Conservation (phyloP, 2,329 filamentous ascomycete genomes). For the Diplodia corticola region DNA sequence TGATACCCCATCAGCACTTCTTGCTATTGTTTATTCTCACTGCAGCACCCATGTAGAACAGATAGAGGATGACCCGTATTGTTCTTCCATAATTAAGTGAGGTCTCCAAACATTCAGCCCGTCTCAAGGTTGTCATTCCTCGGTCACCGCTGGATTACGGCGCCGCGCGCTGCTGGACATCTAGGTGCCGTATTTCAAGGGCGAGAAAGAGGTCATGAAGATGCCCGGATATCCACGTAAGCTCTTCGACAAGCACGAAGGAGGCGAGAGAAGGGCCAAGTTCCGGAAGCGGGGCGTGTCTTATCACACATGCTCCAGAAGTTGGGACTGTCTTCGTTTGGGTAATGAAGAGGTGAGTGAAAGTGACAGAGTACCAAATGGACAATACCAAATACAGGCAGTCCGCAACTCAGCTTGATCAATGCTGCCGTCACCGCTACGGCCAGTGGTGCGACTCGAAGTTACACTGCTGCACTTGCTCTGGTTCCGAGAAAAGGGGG, state of each 20-base stretch:
- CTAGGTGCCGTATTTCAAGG: slow-evolving; percentile 8
- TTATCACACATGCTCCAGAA: too few species aligned
- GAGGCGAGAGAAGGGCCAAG: neutral
- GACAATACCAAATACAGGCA: too few species aligned
- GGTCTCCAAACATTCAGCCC: neutral
- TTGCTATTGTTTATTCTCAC: neutral
- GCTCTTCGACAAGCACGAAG: slow-evolving; percentile 3
- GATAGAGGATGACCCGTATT: neutral
- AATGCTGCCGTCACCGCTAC: too few species aligned
- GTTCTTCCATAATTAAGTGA: neutral
- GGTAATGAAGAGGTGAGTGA: too few species aligned
- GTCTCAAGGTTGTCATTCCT: neutral
- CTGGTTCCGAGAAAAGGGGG: too few species aligned
- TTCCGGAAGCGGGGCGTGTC: slow-evolving; percentile 1
- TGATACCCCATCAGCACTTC: neutral
- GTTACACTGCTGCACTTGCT: too few species aligned
- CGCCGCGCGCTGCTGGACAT: slow-evolving; percentile 4
- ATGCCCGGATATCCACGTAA: slow-evolving; percentile 11
- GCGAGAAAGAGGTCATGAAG: slow-evolving; percentile 6
- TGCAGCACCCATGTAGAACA: neutral
- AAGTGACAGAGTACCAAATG: too few species aligned
- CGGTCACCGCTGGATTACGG: slow-evolving; percentile 4
- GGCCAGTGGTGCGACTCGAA: too few species aligned
- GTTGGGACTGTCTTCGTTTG: too few species aligned
- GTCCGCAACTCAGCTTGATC: too few species aligned